phyloP scores from a whole-genome alignment of 495 filamentous ascomycete species.

The Penicillium goetzii region DNA sequence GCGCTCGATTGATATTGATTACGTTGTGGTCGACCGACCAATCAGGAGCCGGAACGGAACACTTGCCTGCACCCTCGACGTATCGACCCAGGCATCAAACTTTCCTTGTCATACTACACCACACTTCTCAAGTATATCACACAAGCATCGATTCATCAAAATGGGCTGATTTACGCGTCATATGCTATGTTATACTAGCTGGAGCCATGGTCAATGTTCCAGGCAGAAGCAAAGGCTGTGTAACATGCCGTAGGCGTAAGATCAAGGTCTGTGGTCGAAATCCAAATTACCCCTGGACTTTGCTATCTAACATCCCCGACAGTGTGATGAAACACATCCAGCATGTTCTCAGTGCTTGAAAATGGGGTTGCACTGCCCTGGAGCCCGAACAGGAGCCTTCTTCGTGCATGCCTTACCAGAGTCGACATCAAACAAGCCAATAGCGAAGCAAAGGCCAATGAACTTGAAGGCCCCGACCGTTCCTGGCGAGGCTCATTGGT shows the following conservation, averaged over 20 bases:
- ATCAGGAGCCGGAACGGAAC: not conserved
- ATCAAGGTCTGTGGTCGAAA: conserved; percentile 11
- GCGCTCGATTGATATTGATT: not conserved
- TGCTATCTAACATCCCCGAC: not conserved
- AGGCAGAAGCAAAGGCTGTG: conserved; percentile 22
- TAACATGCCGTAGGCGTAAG: conserved; percentile 20
- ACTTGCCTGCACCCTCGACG: not conserved
- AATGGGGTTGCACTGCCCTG: conserved; percentile 11
- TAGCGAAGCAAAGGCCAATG: not conserved
- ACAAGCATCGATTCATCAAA: not conserved
- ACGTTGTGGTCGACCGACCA: not conserved
- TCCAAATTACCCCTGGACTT: not conserved
- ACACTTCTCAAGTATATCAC: not conserved
- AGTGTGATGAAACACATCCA: conserved; percentile 20
- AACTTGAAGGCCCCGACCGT: not conserved
- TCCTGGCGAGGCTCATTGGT: not conserved
- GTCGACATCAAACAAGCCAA: not conserved
- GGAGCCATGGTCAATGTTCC: conserved; percentile 22
- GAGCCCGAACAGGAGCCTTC: conserved; percentile 18
- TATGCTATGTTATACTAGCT: not conserved
- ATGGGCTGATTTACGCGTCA: not conserved
- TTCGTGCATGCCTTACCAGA: conserved; percentile 18
- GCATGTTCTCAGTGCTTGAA: conserved; percentile 17
- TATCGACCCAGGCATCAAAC: not conserved
- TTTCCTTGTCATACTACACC: not conserved